Evolutionary conservation across 192 early-diverging fungal species (phyloP), one percentile per base, ranked within the genome.

Genomic region (Coemansia sp.): DNA sequence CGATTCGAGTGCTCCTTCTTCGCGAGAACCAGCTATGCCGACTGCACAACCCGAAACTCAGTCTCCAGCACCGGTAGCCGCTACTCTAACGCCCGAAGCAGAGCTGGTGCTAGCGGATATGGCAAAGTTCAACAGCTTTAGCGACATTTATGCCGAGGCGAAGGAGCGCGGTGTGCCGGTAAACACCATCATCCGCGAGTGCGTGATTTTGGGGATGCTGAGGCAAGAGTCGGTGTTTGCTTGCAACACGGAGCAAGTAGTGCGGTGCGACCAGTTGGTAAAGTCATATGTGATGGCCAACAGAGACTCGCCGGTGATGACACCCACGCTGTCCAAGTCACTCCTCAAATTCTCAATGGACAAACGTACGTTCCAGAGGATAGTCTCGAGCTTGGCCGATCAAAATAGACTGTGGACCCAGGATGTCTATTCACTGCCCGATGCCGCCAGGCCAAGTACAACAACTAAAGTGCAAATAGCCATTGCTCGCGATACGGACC

Each of bases 291-390:
- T 69, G 0, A 7, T 51, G 29, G 55, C 17, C 31, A 48, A 72
- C 31, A 55, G 21, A 27, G 34, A 46, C 39, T 51, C 64, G 3
- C 11, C 44, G 4, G 60, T 34, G 36, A n/a, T 75, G 25, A 53
- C 71, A 5, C 19, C 41, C 29, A 23, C 68, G 1, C 60, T 72
- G 5, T 38, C 68, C 2, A 55, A 36, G 21, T 23, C 69, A 3
- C 53, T 44, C 15, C 59, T 36, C 19, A 62, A 61, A 14, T 41
- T 72, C 41, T 38, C 1, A 12, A 27, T 78, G 50, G 80, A 83
- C 67, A 77, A 77, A 50, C 66, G 66, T 23, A 83, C 80, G 12
- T 57, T 77, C 14, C 4, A 70, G 34, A 66, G 75, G 4, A 55
- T 63, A 1, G 19, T 83, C 19, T 38, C 53, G 5, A 63, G 42